Evolutionary conservation across 768 basidiomycete species (phyloP).

Genomic region (Suillus decipiens): DNA sequence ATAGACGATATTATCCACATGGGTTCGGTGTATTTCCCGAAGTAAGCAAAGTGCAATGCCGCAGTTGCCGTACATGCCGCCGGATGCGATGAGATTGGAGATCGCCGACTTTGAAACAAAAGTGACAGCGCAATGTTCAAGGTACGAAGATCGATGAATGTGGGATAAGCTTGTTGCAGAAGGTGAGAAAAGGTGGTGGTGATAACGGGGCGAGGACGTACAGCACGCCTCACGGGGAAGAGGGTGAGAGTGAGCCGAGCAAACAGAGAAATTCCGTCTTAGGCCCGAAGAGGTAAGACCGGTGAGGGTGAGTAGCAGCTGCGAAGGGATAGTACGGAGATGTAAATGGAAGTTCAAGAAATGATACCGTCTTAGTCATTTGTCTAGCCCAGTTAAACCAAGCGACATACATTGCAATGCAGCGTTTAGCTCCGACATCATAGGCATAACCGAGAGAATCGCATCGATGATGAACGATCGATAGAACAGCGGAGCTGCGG

Average conservation of each 20-base stretch:
- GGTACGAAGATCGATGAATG: conserved; percentile 17
- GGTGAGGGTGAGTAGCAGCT: conserved; percentile 14
- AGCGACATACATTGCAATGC: conserved; percentile 24
- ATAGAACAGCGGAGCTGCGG: conserved; percentile 35
- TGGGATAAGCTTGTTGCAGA: conserved; percentile 23
- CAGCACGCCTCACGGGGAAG: no score
- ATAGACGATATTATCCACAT: conserved; percentile 18
- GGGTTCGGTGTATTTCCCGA: conserved; percentile 12
- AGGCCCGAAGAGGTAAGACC: conserved; percentile 23
- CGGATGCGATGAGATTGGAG: conserved; percentile 17
- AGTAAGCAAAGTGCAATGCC: conserved; percentile 12
- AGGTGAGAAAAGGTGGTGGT: conserved; percentile 22
- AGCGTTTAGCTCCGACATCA: conserved; percentile 28
- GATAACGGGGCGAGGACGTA: conserved; percentile 16
- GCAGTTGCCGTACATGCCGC: conserved; percentile 15
- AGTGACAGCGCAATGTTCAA: conserved; percentile 8
- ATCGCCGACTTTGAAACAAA: conserved; percentile 1
- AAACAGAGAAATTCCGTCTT: conserved; percentile 31
- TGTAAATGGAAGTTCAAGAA: conserved; percentile 35
- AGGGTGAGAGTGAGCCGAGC: conserved; percentile 20
- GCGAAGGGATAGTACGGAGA: conserved; percentile 8
- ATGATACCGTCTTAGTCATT: conserved; percentile 25
- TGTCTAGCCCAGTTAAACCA: conserved; percentile 20
- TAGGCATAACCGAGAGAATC: conserved; percentile 28
- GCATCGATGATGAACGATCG: conserved; percentile 25